Evolutionary conservation across 148 eudicot species (phyloP).

Genomic region (Euryodendron excelsum): DNA sequence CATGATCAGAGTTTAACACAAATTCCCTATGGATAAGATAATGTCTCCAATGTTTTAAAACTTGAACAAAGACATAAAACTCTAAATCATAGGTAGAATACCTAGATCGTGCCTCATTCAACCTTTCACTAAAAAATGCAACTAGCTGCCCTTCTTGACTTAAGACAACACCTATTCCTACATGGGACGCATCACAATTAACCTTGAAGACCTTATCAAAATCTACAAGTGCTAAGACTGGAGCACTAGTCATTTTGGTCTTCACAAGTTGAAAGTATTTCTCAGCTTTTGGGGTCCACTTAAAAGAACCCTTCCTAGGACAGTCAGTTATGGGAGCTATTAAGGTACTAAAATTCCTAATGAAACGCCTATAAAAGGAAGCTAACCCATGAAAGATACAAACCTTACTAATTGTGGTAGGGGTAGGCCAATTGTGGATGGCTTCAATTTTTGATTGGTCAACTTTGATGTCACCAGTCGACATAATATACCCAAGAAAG

Average conservation of each 20-base stretch:
- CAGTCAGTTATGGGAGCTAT: too few relatives aligned
- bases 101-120: neutral
- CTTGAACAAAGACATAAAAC: neutral
- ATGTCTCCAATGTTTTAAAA: neutral
- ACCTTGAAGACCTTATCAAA: neutral
- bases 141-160: neutral
- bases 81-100: neutral
- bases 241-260: neutral
- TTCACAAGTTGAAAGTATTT: neutral
- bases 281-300: too few relatives aligned
- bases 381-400: too few relatives aligned
- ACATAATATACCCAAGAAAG: too few relatives aligned
- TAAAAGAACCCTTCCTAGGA: too few relatives aligned
- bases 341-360: too few relatives aligned
- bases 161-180: neutral
- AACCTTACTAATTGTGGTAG: too few relatives aligned
- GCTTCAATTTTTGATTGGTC: too few relatives aligned
- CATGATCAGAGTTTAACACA: neutral
- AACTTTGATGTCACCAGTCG: too few relatives aligned
- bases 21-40: neutral
- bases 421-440: too few relatives aligned
- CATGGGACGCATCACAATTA: neutral
- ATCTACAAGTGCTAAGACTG: neutral
- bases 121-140: neutral
- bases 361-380: too few relatives aligned